Evolutionary conservation across 108 stramenopile species (phyloP).

Genomic region (Nannochloropsis gaditana): DNA sequence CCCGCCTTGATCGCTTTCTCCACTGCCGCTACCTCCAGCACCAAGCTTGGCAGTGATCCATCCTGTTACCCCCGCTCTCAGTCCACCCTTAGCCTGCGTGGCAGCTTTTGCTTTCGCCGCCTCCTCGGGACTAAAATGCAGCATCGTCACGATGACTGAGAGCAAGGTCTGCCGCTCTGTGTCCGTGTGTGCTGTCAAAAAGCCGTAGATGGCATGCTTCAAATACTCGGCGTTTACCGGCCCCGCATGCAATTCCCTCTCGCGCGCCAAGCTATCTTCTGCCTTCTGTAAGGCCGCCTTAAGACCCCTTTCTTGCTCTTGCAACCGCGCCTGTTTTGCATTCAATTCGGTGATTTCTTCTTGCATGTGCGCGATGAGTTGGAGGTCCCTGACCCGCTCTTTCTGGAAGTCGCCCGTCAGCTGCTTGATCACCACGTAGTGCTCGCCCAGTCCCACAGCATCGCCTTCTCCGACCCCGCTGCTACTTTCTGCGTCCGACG

Average conservation of each 20-base stretch:
- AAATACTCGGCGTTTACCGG: not conserved
- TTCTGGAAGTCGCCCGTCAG: not conserved
- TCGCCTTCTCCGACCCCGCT: not conserved
- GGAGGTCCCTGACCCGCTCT: not conserved
- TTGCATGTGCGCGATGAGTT: conserved; percentile 17
- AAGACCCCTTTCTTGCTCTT: not conserved
- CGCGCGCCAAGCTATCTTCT: conserved; percentile 2
- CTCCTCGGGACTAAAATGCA: conserved; percentile 15
- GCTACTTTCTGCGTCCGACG: not conserved
- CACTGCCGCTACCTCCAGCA: not conserved
- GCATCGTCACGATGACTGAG: not conserved
- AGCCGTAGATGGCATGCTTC: conserved; percentile 9
- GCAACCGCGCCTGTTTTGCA: conserved; percentile 6
- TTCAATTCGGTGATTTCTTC: not conserved
- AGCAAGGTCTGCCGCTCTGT: not conserved
- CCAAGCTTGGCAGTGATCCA: not conserved
- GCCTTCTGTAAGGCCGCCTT: not conserved
- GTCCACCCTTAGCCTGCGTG: not conserved
- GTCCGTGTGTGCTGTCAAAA: not conserved
- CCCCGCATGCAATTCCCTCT: conserved; percentile 15
- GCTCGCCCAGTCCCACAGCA: not conserved
- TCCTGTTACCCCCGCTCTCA: not conserved
- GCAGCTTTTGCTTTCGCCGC: not conserved
- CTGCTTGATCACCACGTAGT: not conserved
- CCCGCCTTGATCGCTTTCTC: not conserved